Conservation (phyloP, 2,329 filamentous ascomycete species). For the Fusarium azukiicola region DNA sequence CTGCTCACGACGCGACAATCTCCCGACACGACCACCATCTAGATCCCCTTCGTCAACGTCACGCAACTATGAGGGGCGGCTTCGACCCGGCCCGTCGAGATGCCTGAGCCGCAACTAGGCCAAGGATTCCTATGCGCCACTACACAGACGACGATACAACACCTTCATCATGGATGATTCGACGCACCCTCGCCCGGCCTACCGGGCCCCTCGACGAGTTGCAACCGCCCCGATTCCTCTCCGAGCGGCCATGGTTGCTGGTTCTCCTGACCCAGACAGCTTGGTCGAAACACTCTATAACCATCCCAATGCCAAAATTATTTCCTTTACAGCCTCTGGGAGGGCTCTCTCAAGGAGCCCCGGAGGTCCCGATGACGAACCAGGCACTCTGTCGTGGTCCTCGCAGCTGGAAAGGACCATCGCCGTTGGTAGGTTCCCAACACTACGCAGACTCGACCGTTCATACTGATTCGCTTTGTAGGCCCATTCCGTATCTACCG, state of each 20-base stretch:
- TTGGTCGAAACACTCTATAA: slow-evolving; percentile 86
- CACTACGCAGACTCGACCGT: too few relatives aligned
- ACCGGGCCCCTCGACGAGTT: slow-evolving; percentile 60
- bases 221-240: slow-evolving; percentile 63
- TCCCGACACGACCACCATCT: slow-evolving; percentile 22
- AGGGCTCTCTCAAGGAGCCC: slow-evolving; percentile 58
- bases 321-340: slow-evolving; percentile 71
- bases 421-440: slow-evolving; percentile 81
- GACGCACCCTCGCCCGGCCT: slow-evolving; percentile 43
- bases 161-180: slow-evolving; percentile 49
- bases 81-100: slow-evolving; percentile 44
- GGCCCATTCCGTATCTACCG: slow-evolving; percentile 92
- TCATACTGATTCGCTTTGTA: slow-evolving; percentile 49
- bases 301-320: slow-evolving; percentile 86
- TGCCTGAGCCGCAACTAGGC: slow-evolving; percentile 48
- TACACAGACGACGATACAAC: slow-evolving; percentile 27
- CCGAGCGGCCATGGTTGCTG: slow-evolving; percentile 48
- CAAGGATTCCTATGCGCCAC: slow-evolving; percentile 38
- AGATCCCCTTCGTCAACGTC: slow-evolving; percentile 36
- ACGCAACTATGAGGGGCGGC: slow-evolving; percentile 48
- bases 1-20: slow-evolving; percentile 24
- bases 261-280: slow-evolving; percentile 47
- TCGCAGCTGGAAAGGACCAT: slow-evolving; percentile 90
- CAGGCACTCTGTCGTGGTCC: slow-evolving; percentile 85
- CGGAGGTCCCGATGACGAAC: slow-evolving; percentile 63